Evolutionary conservation across 2,329 filamentous ascomycete genomes (phyloP), one percentile per base, ranked within the genome.

Genomic region (Cercospora sp.): DNA sequence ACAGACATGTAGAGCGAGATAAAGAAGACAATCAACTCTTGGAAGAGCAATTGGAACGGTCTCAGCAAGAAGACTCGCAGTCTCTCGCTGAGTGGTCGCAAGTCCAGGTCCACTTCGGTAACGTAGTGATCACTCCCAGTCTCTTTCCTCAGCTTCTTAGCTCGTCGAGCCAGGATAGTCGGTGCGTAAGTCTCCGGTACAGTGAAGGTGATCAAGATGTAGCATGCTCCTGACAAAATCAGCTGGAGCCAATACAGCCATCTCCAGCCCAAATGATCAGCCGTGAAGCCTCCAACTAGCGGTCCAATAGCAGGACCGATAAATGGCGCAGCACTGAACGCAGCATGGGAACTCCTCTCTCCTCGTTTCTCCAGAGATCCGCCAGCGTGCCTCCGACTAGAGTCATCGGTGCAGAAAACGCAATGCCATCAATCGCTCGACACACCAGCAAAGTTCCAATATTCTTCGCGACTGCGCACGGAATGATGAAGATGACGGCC

Each of bases 181-280:
- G 93, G 92, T 0, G 92, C 89, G 78, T 95, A 97, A 0, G 93
- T 97, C 80, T 97, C 93, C 1, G 92, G 92, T 0, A 97, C 90
- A n/a, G 92, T 95, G 80, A 96, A 94, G 32, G 89, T 90, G 79
- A 95, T 93, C 69, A 94, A 78, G 18, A 90, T 69, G 88, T 90
- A 95, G 73, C 90, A 86, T 60, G 89, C 77, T 13, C 84, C 88
- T 28, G 90, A 83, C 12, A 95, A 77, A 75, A 97, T 96, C 10
- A 95, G 83, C 76, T 94, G 92, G 73, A 97, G 87, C 90, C 91
- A 94, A 82, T 95, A 95, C 0, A 95, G 83, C 77, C 77, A 79
- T 45, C 77, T 68, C 77, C 77, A 79, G 43, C 76, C 77, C 4
- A 76, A 66, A 13, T 72, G 91, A 73, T 93, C 90, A 7, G 86